These are phyloP conservation scores for Pogostemon cablin DNA, from an alignment of 257 asterid genomes.

Conservation along the genomic window DNA sequence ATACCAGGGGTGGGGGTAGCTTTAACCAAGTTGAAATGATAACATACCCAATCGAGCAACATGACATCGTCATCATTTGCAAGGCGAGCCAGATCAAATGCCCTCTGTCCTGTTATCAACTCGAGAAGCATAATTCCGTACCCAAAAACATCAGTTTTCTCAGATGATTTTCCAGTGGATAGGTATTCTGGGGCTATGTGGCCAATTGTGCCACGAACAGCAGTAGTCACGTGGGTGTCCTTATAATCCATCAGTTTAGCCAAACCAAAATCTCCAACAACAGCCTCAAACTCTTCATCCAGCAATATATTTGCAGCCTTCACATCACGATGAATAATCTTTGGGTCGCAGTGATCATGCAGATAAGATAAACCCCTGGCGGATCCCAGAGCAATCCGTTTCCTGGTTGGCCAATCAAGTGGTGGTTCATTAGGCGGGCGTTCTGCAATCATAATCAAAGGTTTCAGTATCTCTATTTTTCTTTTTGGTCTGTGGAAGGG, in stretches of 20 bases:
- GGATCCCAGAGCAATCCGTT: constrained; percentile 58
- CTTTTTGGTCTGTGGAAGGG: neutral
- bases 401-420: constrained; percentile 59
- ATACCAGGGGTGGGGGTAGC: neutral
- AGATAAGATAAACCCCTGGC: constrained; percentile 58
- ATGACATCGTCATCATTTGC: constrained; percentile 65
- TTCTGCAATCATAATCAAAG: constrained; percentile 37
- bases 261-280: constrained; percentile 61
- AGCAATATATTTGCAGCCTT: constrained; percentile 63
- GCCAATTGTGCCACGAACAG: constrained; percentile 58
- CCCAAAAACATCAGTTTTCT: constrained; percentile 59
- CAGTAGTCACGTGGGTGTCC: constrained; percentile 62
- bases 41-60: constrained; percentile 57
- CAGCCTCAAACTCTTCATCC: constrained; percentile 61
- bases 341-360: constrained; percentile 62
- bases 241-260: constrained; percentile 64
- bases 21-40: neutral
- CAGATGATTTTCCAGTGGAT: constrained; percentile 59
- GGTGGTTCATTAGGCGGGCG: constrained; percentile 54
- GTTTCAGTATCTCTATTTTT: neutral
- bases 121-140: constrained; percentile 66
- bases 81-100: constrained; percentile 61
- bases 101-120: constrained; percentile 62
- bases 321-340: constrained; percentile 59
- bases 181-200: constrained; percentile 60